Evolutionary conservation across 306 rosid species (phyloP), one percentile per base, ranked within the genome.

Genomic region (Cucurbita ficifolia): DNA sequence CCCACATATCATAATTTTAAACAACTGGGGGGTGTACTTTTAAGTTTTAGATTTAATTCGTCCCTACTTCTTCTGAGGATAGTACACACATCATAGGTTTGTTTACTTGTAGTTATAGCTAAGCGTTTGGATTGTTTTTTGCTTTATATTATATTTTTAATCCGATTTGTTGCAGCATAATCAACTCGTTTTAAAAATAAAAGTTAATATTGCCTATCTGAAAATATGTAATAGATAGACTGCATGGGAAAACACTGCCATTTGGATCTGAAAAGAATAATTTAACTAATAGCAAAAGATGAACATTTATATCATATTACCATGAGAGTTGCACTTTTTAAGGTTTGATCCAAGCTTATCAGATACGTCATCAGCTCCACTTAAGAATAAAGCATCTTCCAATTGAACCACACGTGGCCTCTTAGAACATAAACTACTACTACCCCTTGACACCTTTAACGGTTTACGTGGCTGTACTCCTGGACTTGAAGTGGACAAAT

Each of bases 321-420:
- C 97, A 82, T 90, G 81, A 75, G 88, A 83, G 51, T 60, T 58
- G 80, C 85, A 79, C 80, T 77, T 87, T 38, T 78, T 72, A 77
- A 82, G 80, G 79, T 82, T 72, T 21, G 85, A 80, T 57, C 83
- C 87, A 73, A 76, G 85, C 83, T 83, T 85, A 36, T 87, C 89
- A 36, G 85, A 79, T 72, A 80, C 76, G 65, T 84, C 86, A 62
- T 88, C 87, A 79, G 70, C 81, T 57, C 86, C 87, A 77, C 70
- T 76, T 35, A 24, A 56, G 76, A 72, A 73, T 0, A 7, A 19
- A 57, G 82, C 81, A 76, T 83, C 90, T 77, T 87, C 95, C 49
- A 77, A 61, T 71, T 76, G 89, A 73, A 79, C 79, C 48, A 83
- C 77, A 53, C 92, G 87, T 57, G 81, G 84, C 78, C 88, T 88